Base-by-base conservation (phyloP, 108 stramenopile species). In the Conticribra guillardii region DNA sequence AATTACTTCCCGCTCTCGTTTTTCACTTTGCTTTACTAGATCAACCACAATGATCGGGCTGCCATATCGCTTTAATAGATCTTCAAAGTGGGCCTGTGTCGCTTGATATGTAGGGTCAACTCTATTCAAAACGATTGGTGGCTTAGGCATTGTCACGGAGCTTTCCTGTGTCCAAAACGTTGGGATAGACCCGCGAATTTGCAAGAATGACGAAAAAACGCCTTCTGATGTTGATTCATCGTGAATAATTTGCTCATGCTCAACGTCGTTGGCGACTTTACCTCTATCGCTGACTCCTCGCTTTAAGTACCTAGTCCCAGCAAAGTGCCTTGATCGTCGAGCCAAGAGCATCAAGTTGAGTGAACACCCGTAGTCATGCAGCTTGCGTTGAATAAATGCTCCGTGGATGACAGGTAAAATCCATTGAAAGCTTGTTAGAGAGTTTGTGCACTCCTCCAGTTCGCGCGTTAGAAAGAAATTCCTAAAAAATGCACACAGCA, bases 81-180 rank as follows among this genome's bases (percentile, higher is more conserved):
- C 95, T 50, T 93, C 92, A 75, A 99, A 98, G 67, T 99, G 99
- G 18, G 82, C 59, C 53, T 94, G 91, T 15, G 98, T 97, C 26
- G 98, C 96, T 17, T 76, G 82, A 79, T 98, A 98, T 28, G 94
- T 88, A 0, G 96, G 96, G 73, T 98, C 99, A 19, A 96, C 93
- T 32, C 97, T 82, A 69, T 90, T 93, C 54, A 98, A 47, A 41
- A 95, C 91, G 56, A 99, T 99, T 17, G 97, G 97, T 0, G 99
- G 99, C 59, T 98, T 98, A 18, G 99, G 97, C 85, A 97, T 89
- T 0, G 96, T 95, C 11, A 98, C 88, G 44, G 81, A 85, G 21
- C 88, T 89, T 64, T 97, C 97, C 80, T 99, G 99, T 1, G 95
- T 92, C 99, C 99, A 99, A 71, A 84, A 98, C 3, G 95, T 97